Evolutionary conservation across 352 stramenopile genomes (phyloP).

Genomic region (Globisporangium viniferum): DNA sequence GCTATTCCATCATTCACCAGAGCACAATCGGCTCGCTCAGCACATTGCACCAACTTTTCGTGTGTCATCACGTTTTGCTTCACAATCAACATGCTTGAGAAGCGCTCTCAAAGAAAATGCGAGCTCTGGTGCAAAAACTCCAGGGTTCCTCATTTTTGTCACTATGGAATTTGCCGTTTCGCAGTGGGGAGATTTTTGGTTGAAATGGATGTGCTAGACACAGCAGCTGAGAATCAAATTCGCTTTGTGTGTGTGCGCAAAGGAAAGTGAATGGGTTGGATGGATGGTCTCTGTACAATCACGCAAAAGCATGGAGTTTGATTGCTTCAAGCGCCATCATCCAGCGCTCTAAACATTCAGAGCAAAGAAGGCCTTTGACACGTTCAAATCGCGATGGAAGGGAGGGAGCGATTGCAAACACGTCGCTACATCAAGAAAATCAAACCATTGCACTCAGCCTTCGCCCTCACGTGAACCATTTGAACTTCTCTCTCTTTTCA

Average conservation of each 20-base stretch:
- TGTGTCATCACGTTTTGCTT: too few relatives aligned
- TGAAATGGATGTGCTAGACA: neutral
- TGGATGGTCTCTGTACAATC: neutral
- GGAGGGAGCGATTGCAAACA: neutral
- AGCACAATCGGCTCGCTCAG: too few relatives aligned
- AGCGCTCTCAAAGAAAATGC: too few relatives aligned
- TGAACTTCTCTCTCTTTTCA: neutral
- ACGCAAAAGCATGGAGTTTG: neutral
- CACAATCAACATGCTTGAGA: too few relatives aligned
- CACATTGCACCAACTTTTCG: too few relatives aligned
- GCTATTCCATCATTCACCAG: neutral
- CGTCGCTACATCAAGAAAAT: slow-evolving; percentile 5
- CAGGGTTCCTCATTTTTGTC: too few relatives aligned
- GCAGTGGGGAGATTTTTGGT: too few relatives aligned
- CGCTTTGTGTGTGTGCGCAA: neutral
- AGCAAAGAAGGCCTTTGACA: neutral
- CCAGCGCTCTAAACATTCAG: neutral
- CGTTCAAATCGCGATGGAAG: neutral
- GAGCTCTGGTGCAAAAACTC: too few relatives aligned
- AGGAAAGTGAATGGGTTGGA: neutral
- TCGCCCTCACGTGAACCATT: neutral
- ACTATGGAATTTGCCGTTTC: too few relatives aligned
- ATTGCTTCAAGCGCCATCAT: neutral
- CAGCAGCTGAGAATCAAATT: neutral
- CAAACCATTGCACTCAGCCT: neutral